Evolutionary conservation across 345 rosid species (phyloP).

Genomic region (Balakata baccata): DNA sequence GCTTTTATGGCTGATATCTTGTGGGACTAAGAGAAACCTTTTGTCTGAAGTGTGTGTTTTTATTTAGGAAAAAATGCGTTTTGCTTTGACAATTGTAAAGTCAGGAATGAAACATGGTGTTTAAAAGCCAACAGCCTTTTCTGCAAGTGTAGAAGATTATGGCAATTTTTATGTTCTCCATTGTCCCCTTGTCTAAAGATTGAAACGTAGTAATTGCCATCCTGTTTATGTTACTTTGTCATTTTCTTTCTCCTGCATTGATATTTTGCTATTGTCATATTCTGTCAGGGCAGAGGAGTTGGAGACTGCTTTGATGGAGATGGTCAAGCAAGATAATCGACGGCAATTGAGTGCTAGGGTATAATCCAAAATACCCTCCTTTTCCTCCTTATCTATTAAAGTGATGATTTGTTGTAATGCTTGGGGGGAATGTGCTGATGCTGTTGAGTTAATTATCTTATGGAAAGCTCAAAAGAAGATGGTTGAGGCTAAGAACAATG

Average conservation of each 20-base stretch:
- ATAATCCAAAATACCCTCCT: conserved; percentile 20
- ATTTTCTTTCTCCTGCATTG: not conserved
- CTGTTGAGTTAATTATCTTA: not conserved
- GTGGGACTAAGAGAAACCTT: not conserved
- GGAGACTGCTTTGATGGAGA: conserved; percentile 99
- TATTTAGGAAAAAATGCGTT: not conserved
- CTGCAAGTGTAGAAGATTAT: not conserved
- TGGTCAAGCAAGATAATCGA: conserved; percentile 96
- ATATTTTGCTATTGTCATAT: conserved; percentile 15
- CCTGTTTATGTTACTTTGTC: not conserved
- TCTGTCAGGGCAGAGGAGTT: conserved; percentile 88
- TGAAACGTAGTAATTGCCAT: not conserved
- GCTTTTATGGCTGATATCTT: not conserved
- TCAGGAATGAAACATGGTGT: not conserved
- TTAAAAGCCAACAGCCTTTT: not conserved
- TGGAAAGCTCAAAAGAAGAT: not conserved
- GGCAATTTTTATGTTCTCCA: not conserved
- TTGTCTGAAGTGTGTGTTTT: not conserved
- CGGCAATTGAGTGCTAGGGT: conserved; percentile 95
- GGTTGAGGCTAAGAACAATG: not conserved
- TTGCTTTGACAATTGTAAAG: not conserved
- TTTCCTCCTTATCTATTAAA: not conserved
- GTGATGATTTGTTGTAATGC: not conserved
- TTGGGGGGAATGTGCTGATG: not conserved
- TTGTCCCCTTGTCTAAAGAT: not conserved